Percentiles rank a stretch among this genome's conserved stretches.
These are phyloP conservation scores for Fusarium dimerum DNA, from an alignment of 2,329 filamentous ascomycete genomes.

Conservation along the genomic window DNA sequence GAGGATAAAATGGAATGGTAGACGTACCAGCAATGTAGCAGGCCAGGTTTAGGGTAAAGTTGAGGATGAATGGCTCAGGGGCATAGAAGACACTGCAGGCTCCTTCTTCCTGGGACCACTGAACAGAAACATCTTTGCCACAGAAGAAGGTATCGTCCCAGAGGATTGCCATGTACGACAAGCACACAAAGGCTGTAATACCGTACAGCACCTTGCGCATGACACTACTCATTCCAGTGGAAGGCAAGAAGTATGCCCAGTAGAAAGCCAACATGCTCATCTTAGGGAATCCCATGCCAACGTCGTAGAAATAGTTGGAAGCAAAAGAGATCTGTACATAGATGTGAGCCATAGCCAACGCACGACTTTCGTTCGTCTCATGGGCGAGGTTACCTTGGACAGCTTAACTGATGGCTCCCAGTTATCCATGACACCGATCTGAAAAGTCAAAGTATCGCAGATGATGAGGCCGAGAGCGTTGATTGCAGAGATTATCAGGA, in stretches of 20 bases:
- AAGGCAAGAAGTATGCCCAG: constrained; percentile 35
- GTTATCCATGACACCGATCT: constrained; percentile 33
- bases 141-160: constrained; percentile 39
- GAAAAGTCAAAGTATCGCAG: constrained; percentile 36
- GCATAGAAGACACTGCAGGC: constrained; percentile 39
- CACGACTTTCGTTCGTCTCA: fast-evolving
- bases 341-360: background rate
- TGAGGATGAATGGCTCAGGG: constrained; percentile 35
- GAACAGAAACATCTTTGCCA: constrained; percentile 34
- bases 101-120: constrained; percentile 38
- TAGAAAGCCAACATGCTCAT: constrained; percentile 39
- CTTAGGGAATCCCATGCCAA: constrained; percentile 39
- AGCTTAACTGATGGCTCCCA: constrained; percentile 32
- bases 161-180: constrained; percentile 33
- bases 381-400: constrained; percentile 27
- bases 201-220: constrained; percentile 33
- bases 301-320: constrained; percentile 40
- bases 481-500: constrained; percentile 31
- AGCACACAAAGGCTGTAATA: constrained; percentile 34
- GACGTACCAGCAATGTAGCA: constrained; percentile 34
- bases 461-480: constrained; percentile 36
- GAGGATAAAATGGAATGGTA: fast-evolving
- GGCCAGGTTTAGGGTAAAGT: constrained; percentile 36
- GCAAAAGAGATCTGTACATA: constrained; percentile 32
- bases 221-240: constrained; percentile 17